Evolutionary conservation across 163 green algal species (phyloP), one percentile per base, ranked within the genome.

Genomic region (Chlorella variabilis): DNA sequence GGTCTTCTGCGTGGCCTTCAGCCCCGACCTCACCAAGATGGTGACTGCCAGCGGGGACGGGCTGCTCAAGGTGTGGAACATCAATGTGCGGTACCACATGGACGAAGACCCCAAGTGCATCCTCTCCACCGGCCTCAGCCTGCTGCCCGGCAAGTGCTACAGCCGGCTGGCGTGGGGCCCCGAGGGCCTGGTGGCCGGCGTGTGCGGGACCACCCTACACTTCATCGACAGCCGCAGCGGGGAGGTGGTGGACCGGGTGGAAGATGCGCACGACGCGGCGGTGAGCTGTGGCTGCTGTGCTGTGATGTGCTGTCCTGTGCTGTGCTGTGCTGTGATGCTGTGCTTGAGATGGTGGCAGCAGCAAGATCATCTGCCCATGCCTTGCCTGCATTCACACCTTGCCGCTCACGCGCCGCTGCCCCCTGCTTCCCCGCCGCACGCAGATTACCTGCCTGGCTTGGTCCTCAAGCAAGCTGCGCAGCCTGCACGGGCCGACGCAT

Each of bases 71-170:
- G 71, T 68, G 51, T 33, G 93, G 93, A 96, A 94, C 84, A 88
- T 94, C 18, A 89, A 92, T 51, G 93, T 97, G 75, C 84, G 92
- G 5, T 95, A 95, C 76, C 56, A 86, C 11, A 77, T 92, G 68
- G 71, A 90, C 29, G 93, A 97, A 78, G 92, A 97, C 63, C 87
- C 92, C 63, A 96, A 96, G 83, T 39, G 33, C 6, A 36, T 67
- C 48, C 63, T 73, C 20, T 75, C 17, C 34, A 71, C 48, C 71
- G 61, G 41, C 31, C 48, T 61, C 20, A 58, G 49, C 69, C 68
- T 91, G 39, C 61, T 83, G 6, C 59, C 77, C 0, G 90, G 88
- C 18, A 62, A 90, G 48, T 83, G 83, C 58, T 96, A 92, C 69
- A 85, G 88, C 75, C 83, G 75, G 36, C 42, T 96, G 58, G 88